Base-by-base conservation (phyloP, 441 rosid species). In the Oxalis stricta region DNA sequence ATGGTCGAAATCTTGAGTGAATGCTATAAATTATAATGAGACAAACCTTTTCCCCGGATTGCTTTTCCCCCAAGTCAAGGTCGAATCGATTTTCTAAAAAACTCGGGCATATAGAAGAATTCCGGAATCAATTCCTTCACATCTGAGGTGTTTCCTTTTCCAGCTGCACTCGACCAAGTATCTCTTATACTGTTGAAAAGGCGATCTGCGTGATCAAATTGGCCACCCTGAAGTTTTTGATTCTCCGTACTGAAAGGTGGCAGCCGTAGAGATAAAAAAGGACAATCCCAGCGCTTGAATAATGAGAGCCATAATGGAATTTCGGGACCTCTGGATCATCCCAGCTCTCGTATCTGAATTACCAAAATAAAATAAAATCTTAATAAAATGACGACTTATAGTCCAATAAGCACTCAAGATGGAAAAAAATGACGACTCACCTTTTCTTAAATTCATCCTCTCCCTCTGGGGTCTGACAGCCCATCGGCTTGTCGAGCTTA, bases 291-390 rank as follows among this genome's bases (percentile, higher is more conserved):
- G 99, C 99, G 72, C 99, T 93, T 38, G 99, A 93, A 71, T 93
- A 93, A 68, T 93, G 99, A 76, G 97, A 88, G 46, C 99, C 99
- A 36, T 93, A 93, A 76, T 93, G 99, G 56, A 93, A 93, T 53
- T 93, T 93, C 20, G 99, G 99, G 54, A 93, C 95, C 66, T 89
- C 98, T 2, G 97, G 99, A 63, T 93, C 99, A 73, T 93, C 99
- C 97, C 97, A 93, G 71, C 96, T 83, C 66, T 89, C 95, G 43
- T 81, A 89, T 65, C 99, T 93, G 84, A 70, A 64, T 64, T 26
- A 22, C 38, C 31, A 33, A 30, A 41, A n/a, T 38, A 43, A 39
- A 23, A 29, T 33, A 6, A 6, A 26, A 26, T 2, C 5, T 26
- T 26, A 26, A 26, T 6, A 6, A 26, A 26, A 26, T 26, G n/a